Conservation (phyloP, 2,329 filamentous ascomycete species). For the Cordyceps fumosorosea region DNA sequence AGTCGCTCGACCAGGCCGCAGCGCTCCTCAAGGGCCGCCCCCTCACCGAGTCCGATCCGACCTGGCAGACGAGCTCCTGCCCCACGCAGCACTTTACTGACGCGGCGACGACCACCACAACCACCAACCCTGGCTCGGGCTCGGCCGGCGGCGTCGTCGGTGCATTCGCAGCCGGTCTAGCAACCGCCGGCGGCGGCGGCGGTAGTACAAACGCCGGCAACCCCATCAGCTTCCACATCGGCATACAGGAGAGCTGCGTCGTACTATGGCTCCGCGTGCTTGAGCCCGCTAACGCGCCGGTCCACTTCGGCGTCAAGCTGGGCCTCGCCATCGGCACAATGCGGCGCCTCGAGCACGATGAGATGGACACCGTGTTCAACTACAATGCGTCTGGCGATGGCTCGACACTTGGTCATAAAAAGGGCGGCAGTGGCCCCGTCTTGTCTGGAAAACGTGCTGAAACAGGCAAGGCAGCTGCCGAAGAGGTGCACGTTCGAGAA, state of each 20-base stretch:
- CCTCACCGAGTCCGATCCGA: constrained; percentile 31
- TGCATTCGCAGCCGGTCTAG: constrained; percentile 40
- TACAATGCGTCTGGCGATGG: constrained; percentile 40
- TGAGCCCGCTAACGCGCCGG: constrained; percentile 57
- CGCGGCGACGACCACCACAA: constrained; percentile 40
- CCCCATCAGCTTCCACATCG: constrained; percentile 67
- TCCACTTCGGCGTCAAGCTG: constrained; percentile 59
- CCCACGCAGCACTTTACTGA: constrained; percentile 35
- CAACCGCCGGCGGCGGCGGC: constrained; percentile 21
- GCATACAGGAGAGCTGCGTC: constrained; percentile 62
- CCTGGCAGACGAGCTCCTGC: constrained; percentile 40
- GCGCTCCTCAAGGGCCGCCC: constrained; percentile 50
- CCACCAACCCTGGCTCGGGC: background rate
- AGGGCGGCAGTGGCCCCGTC: constrained; percentile 13
- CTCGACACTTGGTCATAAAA: constrained; percentile 14
- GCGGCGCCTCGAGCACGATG: constrained; percentile 65
- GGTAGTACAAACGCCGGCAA: constrained; percentile 38
- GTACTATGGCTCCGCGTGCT: constrained; percentile 65
- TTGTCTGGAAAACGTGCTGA: constrained; percentile 19
- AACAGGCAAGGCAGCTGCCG: constrained; percentile 13
- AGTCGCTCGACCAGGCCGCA: constrained; percentile 46
- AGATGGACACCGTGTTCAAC: constrained; percentile 69
- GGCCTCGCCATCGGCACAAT: constrained; percentile 62
- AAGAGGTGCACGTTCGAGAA: constrained; percentile 74
- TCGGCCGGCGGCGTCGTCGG: constrained; percentile 26